Evolutionary conservation across 164 flowering plant genomes (phyloP), one percentile per base, ranked within the genome.

Genomic region (Annona cherimola): DNA sequence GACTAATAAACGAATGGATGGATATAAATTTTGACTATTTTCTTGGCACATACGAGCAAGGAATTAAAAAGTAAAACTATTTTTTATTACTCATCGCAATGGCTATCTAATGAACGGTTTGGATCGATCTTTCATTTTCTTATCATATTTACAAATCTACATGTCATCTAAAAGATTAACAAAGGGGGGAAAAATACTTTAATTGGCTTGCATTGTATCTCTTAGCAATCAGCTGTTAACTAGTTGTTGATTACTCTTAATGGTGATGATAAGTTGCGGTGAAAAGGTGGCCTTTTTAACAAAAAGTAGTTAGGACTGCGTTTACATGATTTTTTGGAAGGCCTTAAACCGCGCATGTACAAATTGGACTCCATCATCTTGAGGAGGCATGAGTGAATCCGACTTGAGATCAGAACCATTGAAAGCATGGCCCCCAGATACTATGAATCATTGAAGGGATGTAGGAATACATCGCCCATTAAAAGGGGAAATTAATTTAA

Each of bases 201-300:
- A 3, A 50, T 50, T 9, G 57, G 57, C 14, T 8, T 26, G 35
- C 35, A 26, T 26, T 26, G 35, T 26, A 26, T 16, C 14, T 50
- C 14, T 50, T 50, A 11, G 14, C 14, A 50, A 50, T 11, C 76
- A 79, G 45, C 66, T 64, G 70, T 74, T 74, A 70, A 80, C 76
- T 76, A 68, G 71, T 54, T 76, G 61, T 73, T 78, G 77, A 78
- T 80, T 76, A 68, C 80, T 71, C 71, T 20, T 55, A 39, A 68
- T 42, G 66, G 72, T 66, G 66, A 60, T 71, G 66, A 57, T 78
- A 50, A 69, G 18, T 61, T 42, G 2, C 3, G 12, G 41, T 39
- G 35, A 54, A 67, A 41, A 66, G 42, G 45, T 14, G 69, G 64
- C 54, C 63, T 44, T 42, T 64, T 64, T 64, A 5, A 35, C 16